These are phyloP conservation scores for Endocalyx cinctus DNA, from an alignment of 2,329 filamentous ascomycete species.

Conservation along the genomic window DNA sequence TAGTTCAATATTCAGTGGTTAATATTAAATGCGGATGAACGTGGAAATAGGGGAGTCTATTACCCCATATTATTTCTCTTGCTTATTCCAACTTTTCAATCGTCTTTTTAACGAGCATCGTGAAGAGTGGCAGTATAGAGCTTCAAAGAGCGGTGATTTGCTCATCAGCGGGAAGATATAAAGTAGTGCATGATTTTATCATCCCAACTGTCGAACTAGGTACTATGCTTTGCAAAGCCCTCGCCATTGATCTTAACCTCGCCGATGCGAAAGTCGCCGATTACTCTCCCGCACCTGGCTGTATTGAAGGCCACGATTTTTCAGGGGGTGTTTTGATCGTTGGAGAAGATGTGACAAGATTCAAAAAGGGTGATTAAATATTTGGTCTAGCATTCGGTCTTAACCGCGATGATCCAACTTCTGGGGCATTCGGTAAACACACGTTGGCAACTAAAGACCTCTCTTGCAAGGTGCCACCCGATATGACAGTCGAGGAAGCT, in stretches of 20 bases:
- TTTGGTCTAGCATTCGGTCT: conserved; percentile 2
- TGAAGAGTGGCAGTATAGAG: no score
- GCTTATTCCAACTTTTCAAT: no score
- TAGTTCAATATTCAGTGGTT: no score
- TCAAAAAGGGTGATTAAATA: conserved; percentile 4
- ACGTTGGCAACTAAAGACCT: conserved; percentile 3
- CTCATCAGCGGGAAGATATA: no score
- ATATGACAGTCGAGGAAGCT: not conserved
- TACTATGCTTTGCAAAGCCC: not conserved
- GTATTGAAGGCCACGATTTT: conserved; percentile 5
- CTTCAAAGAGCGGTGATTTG: no score
- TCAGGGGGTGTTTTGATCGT: conserved; percentile 1
- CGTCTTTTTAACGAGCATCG: no score
- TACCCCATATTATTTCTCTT: no score
- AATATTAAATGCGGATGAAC: no score
- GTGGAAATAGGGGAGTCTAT: no score
- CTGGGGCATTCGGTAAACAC: conserved; percentile 5
- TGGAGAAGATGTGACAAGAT: conserved; percentile 3
- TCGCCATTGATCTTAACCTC: conserved; percentile 2
- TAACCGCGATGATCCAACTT: not conserved
- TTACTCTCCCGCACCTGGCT: not conserved
- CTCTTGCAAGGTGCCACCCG: conserved; percentile 2
- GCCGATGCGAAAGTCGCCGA: conserved; percentile 3
- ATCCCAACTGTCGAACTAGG: not conserved
- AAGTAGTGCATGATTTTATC: not conserved